Evolutionary conservation across 2,329 filamentous ascomycete species (phyloP), one percentile per base, ranked within the genome.

Genomic region (Zarea fungicola): DNA sequence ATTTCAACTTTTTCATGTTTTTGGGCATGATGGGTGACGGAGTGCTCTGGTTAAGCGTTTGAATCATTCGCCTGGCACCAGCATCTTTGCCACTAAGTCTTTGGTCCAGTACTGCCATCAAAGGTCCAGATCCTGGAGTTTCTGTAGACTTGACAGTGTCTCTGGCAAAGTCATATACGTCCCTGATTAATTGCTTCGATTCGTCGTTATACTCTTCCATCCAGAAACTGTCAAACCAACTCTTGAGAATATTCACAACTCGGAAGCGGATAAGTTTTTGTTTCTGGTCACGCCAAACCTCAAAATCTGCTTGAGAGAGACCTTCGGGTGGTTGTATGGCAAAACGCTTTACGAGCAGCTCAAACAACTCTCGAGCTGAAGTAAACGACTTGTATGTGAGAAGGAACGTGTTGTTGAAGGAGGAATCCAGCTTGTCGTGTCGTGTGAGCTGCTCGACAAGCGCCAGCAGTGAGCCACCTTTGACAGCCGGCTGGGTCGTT

Each of bases 1-100:
- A 97, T 68, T 97, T 99, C 58, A 99, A 80, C 70, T 96, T 99
- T 79, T 93, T 96, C 90, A 99, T 95, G 66, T 97, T 96, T 77
- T 96, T 96, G 2, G 93, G 93, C 65, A 96, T 83, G 62, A 97
- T 96, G 1, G 93, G 89, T 29, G 86, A 74, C 4, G 93, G 92
- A 1, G 88, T 87, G 54, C 88, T 85, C 58, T 85, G 84, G 63
- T 84, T 92, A 55, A 93, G 74, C 1, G 90, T 97, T 54, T 93
- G 83, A 16, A 99, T 84, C 63, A 99, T 79, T 28, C 89, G 83
- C 62, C 95, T 91, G 9, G 85, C 85, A 18, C 88, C 85, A 14
- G 86, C 86, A 56, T 97, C 93, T 63, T 95, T 90, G 50, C 93
- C 92, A 53, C 81, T 85, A 55, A 96, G 76, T 31, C 93, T 82